Base-by-base conservation (phyloP, 106 monocot species). In the Gastrodia elata region DNA sequence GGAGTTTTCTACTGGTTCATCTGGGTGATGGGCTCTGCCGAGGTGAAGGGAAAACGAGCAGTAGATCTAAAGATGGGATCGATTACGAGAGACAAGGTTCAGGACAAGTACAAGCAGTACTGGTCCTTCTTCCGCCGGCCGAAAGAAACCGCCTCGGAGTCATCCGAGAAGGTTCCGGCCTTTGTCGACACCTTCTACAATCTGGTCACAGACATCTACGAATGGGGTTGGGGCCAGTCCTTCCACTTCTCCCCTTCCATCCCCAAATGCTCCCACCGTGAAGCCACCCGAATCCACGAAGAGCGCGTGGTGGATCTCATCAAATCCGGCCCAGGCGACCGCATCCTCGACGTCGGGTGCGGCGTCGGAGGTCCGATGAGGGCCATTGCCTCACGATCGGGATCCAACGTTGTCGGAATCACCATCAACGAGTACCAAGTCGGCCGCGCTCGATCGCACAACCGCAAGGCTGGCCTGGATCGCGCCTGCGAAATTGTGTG, bases 391-490 rank as follows among this genome's bases (percentile, higher is more conserved):
- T 78, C 86, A 24, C 79, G 74, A 14, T 86, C 88, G n/a, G 59
- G 85, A 0, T 73, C 91, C 26, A 75, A 73, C 72, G 73, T 91
- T 52, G 83, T 85, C 1, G 91, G 91, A 11, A 91, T 91, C 79
- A 91, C 91, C 83, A 91, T 91, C 82, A 88, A 88, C 80, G 85
- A 91, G 86, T 91, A 91, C 80, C 88, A 91, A 76, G 91, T 91
- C 20, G 59, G 57, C 72, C 84, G 90, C 20, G 87, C 91, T 28
- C 71, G 78, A 4, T 64, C 82, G 6, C 82, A 77, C 58, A 82
- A 82, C 69, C 55, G 40, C 33, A 82, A 82, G 74, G 73, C 82
- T 27, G 74, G 70, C 28, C 73, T 82, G 1, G 74, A 77, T 35
- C 30, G 18, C 39, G 49, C 28, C 24, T 82, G 82, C 77, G 82